phyloP scores from a whole-genome alignment of 371 early-diverging fungal genomes.

The Rhizomucor miehei region DNA sequence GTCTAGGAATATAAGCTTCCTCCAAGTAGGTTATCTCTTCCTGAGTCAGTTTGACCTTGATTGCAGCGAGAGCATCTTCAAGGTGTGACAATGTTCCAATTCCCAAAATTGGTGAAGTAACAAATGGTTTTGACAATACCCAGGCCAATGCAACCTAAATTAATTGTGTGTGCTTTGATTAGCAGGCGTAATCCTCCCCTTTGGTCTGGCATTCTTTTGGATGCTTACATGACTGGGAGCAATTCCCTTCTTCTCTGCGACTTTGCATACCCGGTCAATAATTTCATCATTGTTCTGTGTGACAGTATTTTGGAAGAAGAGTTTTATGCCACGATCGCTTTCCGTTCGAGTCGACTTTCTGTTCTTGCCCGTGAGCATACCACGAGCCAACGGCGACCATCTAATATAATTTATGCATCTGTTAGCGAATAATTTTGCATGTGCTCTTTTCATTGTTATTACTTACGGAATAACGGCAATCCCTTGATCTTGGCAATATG shows the following conservation, averaged over 20 bases:
- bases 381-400: conserved; percentile 53
- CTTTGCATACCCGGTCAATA: conserved; percentile 33
- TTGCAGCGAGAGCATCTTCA: conserved; percentile 29
- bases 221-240: conserved; percentile 30
- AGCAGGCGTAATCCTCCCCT: too few species aligned
- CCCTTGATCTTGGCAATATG: conserved; percentile 38
- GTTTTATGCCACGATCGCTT: conserved; percentile 4
- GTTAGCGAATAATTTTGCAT: neutral
- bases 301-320: conserved; percentile 4
- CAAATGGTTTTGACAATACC: conserved; percentile 31
- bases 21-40: conserved; percentile 35
- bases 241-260: conserved; percentile 39
- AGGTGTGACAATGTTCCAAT: conserved; percentile 30
- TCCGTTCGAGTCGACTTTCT: conserved; percentile 14
- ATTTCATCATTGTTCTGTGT: conserved; percentile 15
- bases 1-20: conserved; percentile 17
- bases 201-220: neutral
- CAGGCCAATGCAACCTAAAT: conserved; percentile 51
- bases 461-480: conserved; percentile 39
- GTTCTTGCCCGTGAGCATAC: conserved; percentile 32
- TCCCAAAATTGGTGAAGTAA: conserved; percentile 49
- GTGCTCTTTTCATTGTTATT: neutral
- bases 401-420: neutral
- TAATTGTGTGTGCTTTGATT: neutral
- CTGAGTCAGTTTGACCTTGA: conserved; percentile 23